These are phyloP conservation scores for Boehmeria nivea DNA, from an alignment of 306 rosid species.

Conservation along the genomic window DNA sequence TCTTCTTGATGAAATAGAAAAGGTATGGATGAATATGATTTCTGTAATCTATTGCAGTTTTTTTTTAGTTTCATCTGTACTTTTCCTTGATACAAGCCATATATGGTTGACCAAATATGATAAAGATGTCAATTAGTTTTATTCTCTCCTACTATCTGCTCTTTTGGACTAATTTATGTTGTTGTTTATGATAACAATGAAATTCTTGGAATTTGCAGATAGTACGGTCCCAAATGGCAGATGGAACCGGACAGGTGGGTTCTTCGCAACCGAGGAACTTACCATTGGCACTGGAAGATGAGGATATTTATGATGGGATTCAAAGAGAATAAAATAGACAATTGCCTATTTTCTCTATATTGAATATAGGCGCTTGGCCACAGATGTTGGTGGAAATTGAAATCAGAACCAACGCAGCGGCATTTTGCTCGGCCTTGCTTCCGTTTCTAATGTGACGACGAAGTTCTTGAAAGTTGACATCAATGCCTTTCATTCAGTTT, in stretches of 20 bases:
- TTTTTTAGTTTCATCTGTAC: too few relatives aligned
- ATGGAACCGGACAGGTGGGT: slow-evolving; percentile 57
- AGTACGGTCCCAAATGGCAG: slow-evolving; percentile 54
- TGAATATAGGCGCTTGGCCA: background rate
- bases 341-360: background rate
- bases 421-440: background rate
- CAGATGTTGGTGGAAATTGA: background rate
- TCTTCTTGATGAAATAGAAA: slow-evolving; percentile 78
- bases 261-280: slow-evolving; percentile 30
- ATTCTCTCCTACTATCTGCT: too few relatives aligned
- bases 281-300: slow-evolving; percentile 34
- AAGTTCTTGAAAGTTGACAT: background rate
- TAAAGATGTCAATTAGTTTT: background rate
- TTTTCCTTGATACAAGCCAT: too few relatives aligned
- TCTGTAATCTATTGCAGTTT: too few relatives aligned
- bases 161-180: too few relatives aligned
- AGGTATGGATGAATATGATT: slow-evolving; percentile 44
- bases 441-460: background rate
- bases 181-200: too few relatives aligned
- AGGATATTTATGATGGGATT: slow-evolving; percentile 40
- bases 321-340: slow-evolving; percentile 23
- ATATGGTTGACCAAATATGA: background rate
- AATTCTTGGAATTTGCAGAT: slow-evolving; percentile 46
- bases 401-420: slow-evolving; percentile 5
- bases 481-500: slow-evolving; percentile 1